These are phyloP conservation scores for Drosera spatulata DNA, from an alignment of 179 eudicot species.

Conservation along the genomic window DNA sequence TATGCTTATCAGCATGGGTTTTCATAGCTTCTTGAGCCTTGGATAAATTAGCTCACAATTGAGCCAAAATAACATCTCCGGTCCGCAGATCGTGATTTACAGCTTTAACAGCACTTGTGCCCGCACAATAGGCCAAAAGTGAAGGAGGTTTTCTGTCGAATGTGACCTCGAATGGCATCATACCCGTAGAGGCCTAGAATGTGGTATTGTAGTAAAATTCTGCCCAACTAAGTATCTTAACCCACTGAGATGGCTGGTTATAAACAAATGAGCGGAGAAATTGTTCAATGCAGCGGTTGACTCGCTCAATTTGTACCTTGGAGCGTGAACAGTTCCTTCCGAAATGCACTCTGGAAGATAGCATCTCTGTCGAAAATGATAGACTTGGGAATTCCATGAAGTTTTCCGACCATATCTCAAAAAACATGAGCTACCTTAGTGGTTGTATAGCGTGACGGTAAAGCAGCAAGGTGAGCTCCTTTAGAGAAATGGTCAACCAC, in stretches of 20 bases:
- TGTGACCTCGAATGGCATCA: too few relatives aligned
- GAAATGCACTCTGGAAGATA: not conserved
- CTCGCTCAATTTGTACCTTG: not conserved
- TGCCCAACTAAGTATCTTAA: not conserved
- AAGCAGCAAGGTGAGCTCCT: not conserved
- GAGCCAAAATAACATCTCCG: too few relatives aligned
- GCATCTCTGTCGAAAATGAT: not conserved
- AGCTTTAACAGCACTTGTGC: too few relatives aligned
- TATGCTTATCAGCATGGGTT: not conserved
- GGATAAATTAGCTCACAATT: too few relatives aligned
- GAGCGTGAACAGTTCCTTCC: not conserved
- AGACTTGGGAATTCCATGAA: not conserved
- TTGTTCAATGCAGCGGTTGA: not conserved
- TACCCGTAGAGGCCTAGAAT: not conserved
- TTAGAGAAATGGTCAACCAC: not conserved
- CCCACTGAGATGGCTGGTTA: not conserved
- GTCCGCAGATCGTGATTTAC: too few relatives aligned
- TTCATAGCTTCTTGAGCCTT: not conserved
- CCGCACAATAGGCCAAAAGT: too few relatives aligned
- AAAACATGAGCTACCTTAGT: not conserved
- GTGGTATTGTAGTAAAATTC: not conserved
- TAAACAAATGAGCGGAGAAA: not conserved
- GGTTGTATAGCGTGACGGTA: not conserved
- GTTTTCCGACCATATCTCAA: too few relatives aligned
- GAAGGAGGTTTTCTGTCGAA: too few relatives aligned